phyloP scores from a whole-genome alignment of 2,329 filamentous ascomycete genomes.

The Samsoniella hepiali region DNA sequence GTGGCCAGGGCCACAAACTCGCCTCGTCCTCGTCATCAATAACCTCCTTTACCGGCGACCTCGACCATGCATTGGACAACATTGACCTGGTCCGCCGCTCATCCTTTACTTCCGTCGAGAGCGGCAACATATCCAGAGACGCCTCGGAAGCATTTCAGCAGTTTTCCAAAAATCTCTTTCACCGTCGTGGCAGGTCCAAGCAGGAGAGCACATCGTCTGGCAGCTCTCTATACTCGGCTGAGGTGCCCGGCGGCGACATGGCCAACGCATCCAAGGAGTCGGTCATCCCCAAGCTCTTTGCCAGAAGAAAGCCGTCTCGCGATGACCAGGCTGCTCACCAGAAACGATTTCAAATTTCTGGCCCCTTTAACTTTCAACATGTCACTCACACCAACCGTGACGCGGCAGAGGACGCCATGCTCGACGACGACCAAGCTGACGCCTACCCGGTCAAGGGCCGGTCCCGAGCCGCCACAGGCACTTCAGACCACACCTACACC shows the following conservation, averaged over 20 bases:
- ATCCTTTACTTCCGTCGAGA: conserved; percentile 53
- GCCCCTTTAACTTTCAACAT: conserved; percentile 65
- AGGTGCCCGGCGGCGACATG: conserved; percentile 36
- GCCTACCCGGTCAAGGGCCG: background rate
- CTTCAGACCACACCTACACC: conserved; percentile 11
- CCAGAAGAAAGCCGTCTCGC: conserved; percentile 43
- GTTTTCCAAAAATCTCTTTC: conserved; percentile 58
- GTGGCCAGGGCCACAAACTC: conserved; percentile 32
- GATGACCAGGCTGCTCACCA: conserved; percentile 29
- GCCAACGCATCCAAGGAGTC: conserved; percentile 39
- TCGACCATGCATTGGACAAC: conserved; percentile 47
- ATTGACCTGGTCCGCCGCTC: conserved; percentile 52
- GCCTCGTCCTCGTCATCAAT: conserved; percentile 56
- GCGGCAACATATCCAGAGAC: conserved; percentile 51
- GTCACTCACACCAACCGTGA: conserved; percentile 56
- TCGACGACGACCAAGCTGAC: conserved; percentile 3
- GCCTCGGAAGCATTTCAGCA: conserved; percentile 58
- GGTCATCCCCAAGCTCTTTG: conserved; percentile 50
- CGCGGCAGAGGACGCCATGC: conserved; percentile 35
- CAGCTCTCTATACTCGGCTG: conserved; percentile 48
- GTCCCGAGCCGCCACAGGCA: conserved; percentile 10
- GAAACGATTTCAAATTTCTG: conserved; percentile 55
- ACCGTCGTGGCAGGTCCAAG: conserved; percentile 48
- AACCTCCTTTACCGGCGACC: conserved; percentile 41
- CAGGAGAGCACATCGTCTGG: conserved; percentile 49